phyloP scores from a whole-genome alignment of 164 flowering plant species.

The Magnolia kwangsiensis region DNA sequence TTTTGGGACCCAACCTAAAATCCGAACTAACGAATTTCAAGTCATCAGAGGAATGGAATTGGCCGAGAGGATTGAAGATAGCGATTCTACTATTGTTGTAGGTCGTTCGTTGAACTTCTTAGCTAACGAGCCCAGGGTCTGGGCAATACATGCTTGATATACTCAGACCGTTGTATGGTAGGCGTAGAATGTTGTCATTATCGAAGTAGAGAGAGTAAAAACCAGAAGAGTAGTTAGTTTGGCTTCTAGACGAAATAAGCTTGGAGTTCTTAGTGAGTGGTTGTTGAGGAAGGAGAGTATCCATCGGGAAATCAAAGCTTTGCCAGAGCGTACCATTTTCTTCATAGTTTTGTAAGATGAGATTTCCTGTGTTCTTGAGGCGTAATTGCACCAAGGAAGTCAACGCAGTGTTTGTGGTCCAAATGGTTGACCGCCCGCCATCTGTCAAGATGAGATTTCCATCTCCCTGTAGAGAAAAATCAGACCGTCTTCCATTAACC shows the following conservation, averaged over 20 bases:
- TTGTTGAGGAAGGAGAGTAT: conserved; percentile 49
- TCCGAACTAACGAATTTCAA: conserved; percentile 10
- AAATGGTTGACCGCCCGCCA: conserved; percentile 7
- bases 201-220: conserved; percentile 36
- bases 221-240: conserved; percentile 30
- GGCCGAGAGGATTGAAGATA: conserved; percentile 9
- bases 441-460: conserved; percentile 20
- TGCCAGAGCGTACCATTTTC: conserved; percentile 16
- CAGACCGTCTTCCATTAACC: conserved; percentile 9
- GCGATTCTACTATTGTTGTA: conserved; percentile 16
- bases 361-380: conserved; percentile 32
- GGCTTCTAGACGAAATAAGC: conserved; percentile 28
- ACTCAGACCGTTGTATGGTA: conserved; percentile 23
- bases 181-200: conserved; percentile 31
- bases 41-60: conserved; percentile 12
- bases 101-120: conserved; percentile 3
- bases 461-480: background rate
- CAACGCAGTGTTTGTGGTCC: conserved; percentile 15
- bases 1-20: conserved; percentile 5
- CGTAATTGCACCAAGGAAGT: background rate
- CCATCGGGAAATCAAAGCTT: conserved; percentile 40
- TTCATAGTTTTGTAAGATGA: conserved; percentile 15
- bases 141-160: conserved; percentile 37
- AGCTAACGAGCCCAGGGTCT: background rate
- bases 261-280: conserved; percentile 10